Conservation (phyloP, 371 early-diverging fungal genomes). For the Mucor irregularis region DNA sequence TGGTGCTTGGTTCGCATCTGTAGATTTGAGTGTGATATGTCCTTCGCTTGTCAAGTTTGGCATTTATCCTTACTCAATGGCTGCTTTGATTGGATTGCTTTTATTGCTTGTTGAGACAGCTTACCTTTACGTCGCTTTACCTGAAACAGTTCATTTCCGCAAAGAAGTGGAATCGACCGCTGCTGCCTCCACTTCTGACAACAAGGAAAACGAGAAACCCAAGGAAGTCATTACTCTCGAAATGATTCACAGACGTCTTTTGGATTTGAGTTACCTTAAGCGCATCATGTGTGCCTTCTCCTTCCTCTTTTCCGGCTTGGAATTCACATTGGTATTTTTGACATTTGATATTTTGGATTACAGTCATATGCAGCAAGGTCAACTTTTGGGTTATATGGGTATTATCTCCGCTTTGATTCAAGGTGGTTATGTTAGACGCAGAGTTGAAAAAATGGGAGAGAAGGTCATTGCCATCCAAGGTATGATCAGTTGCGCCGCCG, state of each 20-base stretch:
- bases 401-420: slow-evolving; percentile 86
- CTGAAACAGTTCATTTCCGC: slow-evolving; percentile 70
- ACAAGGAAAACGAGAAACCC: not conserved
- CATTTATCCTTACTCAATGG: slow-evolving; percentile 75
- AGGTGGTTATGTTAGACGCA: slow-evolving; percentile 90
- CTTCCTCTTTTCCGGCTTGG: slow-evolving; percentile 96
- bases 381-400: slow-evolving; percentile 85
- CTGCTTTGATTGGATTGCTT: slow-evolving; percentile 84
- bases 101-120: slow-evolving; percentile 79
- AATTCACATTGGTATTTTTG: slow-evolving; percentile 96
- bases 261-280: slow-evolving; percentile 57
- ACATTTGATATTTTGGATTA: slow-evolving; percentile 90
- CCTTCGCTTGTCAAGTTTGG: slow-evolving; percentile 59
- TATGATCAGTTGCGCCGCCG: slow-evolving; percentile 69
- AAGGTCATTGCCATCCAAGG: slow-evolving; percentile 78
- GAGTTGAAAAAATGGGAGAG: slow-evolving; percentile 69
- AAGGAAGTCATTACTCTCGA: not conserved
- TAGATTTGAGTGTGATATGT: slow-evolving; percentile 59
- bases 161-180: slow-evolving; percentile 3
- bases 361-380: slow-evolving; percentile 88
- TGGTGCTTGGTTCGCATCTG: slow-evolving; percentile 88
- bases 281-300: slow-evolving; percentile 82
- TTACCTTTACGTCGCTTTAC: slow-evolving; percentile 71
- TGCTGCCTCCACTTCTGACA: not conserved
- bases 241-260: slow-evolving; percentile 28